Evolutionary conservation across 2,329 filamentous ascomycete species (phyloP).

Genomic region (Ophiostoma fasciatum): DNA sequence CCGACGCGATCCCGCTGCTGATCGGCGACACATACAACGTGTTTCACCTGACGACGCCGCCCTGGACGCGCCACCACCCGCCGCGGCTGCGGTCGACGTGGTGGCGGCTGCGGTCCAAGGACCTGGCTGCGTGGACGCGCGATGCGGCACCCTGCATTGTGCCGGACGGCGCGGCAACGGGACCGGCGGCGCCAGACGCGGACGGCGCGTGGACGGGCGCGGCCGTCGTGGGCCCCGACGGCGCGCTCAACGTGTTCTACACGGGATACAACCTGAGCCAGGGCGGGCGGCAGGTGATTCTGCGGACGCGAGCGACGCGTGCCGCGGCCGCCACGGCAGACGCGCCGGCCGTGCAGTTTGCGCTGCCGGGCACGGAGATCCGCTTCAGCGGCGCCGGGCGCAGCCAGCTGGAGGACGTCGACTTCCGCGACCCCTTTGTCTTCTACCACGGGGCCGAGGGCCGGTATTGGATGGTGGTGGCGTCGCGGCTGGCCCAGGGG

Average conservation of each 20-base stretch:
- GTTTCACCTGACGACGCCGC: constrained; percentile 21
- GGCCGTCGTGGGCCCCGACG: constrained; percentile 18
- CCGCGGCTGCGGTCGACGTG: constrained; percentile 19
- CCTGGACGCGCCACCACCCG: constrained; percentile 20
- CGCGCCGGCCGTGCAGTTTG: constrained; percentile 17
- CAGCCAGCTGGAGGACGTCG: constrained; percentile 18
- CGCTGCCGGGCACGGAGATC: constrained; percentile 11
- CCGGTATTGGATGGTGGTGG: constrained; percentile 24
- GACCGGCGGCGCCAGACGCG: constrained; percentile 15
- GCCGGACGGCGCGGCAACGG: constrained; percentile 13
- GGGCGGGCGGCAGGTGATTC: constrained; percentile 19
- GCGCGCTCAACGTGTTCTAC: constrained; percentile 22
- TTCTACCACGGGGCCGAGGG: constrained; percentile 18
- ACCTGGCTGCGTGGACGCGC: constrained; percentile 18
- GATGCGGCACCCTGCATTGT: constrained; percentile 14
- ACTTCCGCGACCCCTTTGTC: constrained; percentile 23
- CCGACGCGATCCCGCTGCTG: constrained; percentile 22
- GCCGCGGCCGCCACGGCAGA: constrained; percentile 5
- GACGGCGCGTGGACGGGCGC: constrained; percentile 22
- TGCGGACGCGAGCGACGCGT: constrained; percentile 14
- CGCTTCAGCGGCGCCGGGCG: constrained; percentile 13
- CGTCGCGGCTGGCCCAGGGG: constrained; percentile 18
- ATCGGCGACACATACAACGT: constrained; percentile 22
- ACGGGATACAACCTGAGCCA: constrained; percentile 20
- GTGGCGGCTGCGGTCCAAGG: constrained; percentile 17